These are phyloP conservation scores for Pyrus betulifolia DNA, from an alignment of 306 rosid species.

Conservation along the genomic window DNA sequence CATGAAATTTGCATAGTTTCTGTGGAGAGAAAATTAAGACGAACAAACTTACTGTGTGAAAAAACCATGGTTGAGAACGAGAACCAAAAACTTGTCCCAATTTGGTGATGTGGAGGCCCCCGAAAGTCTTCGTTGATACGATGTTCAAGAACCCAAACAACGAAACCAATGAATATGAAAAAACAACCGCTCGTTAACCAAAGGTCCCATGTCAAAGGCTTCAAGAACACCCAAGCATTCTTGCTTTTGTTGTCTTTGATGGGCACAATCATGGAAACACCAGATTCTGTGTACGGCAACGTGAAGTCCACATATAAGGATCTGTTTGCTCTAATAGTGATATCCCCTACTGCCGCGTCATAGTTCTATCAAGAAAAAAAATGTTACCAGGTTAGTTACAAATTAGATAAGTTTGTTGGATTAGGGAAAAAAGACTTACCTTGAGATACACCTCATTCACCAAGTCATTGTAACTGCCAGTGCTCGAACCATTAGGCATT, in stretches of 20 bases:
- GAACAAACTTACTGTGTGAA: not conserved
- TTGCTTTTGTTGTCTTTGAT: not conserved
- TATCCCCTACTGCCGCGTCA: conserved; percentile 25
- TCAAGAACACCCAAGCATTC: conserved; percentile 29
- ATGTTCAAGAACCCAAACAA: conserved; percentile 34
- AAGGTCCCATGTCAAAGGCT: conserved; percentile 25
- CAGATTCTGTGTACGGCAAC: conserved; percentile 17
- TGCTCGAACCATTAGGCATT: not conserved
- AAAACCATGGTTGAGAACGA: conserved; percentile 6
- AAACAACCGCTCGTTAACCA: conserved; percentile 18
- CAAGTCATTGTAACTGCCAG: conserved; percentile 17
- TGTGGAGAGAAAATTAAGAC: not conserved
- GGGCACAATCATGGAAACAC: conserved; percentile 20
- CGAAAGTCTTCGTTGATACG: conserved; percentile 21
- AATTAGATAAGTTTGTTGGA: not conserved
- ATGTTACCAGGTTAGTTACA: not conserved
- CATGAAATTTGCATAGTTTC: not conserved
- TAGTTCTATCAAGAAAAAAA: not conserved
- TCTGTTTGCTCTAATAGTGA: conserved; percentile 14
- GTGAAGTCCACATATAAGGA: conserved; percentile 22
- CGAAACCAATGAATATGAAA: conserved; percentile 25
- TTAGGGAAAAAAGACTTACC: conserved; percentile 4
- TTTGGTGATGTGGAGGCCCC: conserved; percentile 11
- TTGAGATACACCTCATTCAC: not conserved
- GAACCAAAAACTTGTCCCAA: conserved; percentile 18